These are phyloP conservation scores for Knoxdaviesia capensis DNA, from an alignment of 2,329 filamentous ascomycete species.

Conservation along the genomic window DNA sequence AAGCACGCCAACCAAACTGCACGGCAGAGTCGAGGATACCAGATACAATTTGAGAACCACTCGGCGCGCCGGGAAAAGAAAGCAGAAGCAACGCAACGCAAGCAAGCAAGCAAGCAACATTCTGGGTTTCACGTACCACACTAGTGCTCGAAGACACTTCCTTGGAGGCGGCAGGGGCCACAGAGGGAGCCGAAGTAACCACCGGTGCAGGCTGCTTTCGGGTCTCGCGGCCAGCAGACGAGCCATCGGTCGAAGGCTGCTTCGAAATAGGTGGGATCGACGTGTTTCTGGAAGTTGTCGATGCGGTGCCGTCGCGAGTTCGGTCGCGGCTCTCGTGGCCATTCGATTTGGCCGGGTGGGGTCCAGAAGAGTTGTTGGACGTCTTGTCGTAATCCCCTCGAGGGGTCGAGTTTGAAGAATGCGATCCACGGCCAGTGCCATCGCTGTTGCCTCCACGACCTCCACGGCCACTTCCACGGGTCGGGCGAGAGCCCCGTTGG, in stretches of 20 bases:
- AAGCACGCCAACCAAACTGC: too few relatives aligned
- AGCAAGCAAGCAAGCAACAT: too few relatives aligned
- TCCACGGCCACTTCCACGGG: conserved; percentile 25
- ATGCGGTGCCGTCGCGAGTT: conserved; percentile 15
- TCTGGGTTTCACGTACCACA: too few relatives aligned
- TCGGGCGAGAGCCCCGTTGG: conserved; percentile 24
- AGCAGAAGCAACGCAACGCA: too few relatives aligned
- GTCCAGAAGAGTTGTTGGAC: conserved; percentile 7
- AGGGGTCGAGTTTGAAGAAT: too few relatives aligned
- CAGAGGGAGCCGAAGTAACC: too few relatives aligned
- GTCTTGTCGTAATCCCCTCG: conserved; percentile 18
- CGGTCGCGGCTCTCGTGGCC: conserved; percentile 13
- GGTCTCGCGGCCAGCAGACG: conserved; percentile 18
- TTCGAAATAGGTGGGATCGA: conserved; percentile 19
- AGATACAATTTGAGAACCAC: too few relatives aligned
- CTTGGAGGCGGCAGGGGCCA: too few relatives aligned
- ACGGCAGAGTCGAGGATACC: too few relatives aligned
- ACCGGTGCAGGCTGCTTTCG: conserved; percentile 20
- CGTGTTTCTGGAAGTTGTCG: conserved; percentile 5
- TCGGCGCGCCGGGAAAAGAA: too few relatives aligned
- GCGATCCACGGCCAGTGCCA: conserved; percentile 9
- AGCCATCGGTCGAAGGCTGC: conserved; percentile 20
- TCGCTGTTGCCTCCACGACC: conserved; percentile 14
- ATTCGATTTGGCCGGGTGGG: conserved; percentile 11
- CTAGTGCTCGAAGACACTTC: too few relatives aligned